Evolutionary conservation across 1,284 basidiomycete genomes (phyloP).

Genomic region (Xerocomus minutiporus): DNA sequence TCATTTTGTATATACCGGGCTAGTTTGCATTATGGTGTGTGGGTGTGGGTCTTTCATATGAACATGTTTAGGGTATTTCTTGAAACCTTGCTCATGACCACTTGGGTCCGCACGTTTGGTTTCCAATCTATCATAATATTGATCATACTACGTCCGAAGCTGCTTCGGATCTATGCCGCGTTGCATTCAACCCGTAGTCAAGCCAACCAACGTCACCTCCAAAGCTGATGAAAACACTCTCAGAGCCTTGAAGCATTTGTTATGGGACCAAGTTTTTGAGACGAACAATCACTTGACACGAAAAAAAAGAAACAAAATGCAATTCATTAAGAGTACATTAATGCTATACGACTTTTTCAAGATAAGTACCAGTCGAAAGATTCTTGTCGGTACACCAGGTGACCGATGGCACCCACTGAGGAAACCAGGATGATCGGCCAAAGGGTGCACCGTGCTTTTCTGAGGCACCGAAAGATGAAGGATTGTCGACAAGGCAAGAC

Average conservation of each 20-base stretch:
- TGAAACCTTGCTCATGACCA: background rate
- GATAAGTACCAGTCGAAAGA: too few species aligned
- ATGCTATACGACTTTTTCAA: too few species aligned
- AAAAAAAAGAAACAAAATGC: too few species aligned
- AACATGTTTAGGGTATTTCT: background rate
- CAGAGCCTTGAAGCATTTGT: too few species aligned
- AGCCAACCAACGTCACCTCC: too few species aligned
- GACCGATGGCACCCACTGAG: slow-evolving; percentile 43
- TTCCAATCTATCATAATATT: background rate
- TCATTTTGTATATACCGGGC: slow-evolving; percentile 1
- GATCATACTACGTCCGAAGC: too few species aligned
- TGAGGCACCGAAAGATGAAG: slow-evolving; percentile 56
- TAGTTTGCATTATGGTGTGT: background rate
- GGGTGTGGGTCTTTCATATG: background rate
- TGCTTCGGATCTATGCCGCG: too few species aligned
- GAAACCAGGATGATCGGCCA: slow-evolving; percentile 51
- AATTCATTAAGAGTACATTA: background rate
- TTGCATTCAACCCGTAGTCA: too few species aligned
- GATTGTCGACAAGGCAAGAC: slow-evolving; percentile 37
- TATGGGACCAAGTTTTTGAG: too few species aligned
- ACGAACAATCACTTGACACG: too few species aligned
- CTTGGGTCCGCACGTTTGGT: background rate
- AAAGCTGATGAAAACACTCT: too few species aligned
- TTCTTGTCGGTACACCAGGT: slow-evolving; percentile 58
- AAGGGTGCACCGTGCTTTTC: slow-evolving; percentile 51